These are phyloP conservation scores for Akanthomyces uredinophilus DNA, from an alignment of 2,329 filamentous ascomycete genomes.

Conservation along the genomic window DNA sequence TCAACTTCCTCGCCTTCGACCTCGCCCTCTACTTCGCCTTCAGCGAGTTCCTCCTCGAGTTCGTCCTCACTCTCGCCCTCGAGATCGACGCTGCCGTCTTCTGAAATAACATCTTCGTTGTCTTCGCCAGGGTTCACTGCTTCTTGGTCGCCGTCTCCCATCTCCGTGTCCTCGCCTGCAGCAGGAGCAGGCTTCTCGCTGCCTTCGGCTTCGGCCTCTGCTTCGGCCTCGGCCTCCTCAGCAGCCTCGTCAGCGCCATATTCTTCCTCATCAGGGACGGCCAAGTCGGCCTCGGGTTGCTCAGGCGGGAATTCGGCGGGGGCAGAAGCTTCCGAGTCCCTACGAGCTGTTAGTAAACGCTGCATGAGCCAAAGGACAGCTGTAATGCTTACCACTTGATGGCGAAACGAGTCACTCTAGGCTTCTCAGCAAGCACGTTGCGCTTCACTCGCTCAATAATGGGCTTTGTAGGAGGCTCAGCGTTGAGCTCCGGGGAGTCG, in stretches of 20 bases:
- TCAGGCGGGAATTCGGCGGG: slow-evolving; percentile 95
- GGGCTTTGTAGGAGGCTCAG: slow-evolving; percentile 87
- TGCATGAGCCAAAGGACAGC: background rate
- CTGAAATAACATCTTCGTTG: slow-evolving; percentile 64
- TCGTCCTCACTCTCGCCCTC: slow-evolving; percentile 72
- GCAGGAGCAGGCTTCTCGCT: slow-evolving; percentile 42
- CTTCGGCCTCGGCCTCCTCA: slow-evolving; percentile 58
- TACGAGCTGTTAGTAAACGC: slow-evolving; percentile 32
- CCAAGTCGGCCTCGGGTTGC: slow-evolving; percentile 88
- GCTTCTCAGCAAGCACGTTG: slow-evolving; percentile 94
- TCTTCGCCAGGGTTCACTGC: slow-evolving; percentile 32
- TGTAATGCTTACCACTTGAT: slow-evolving; percentile 80
- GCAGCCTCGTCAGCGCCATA: slow-evolving; percentile 90
- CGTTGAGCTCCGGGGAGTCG: slow-evolving; percentile 80
- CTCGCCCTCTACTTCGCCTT: slow-evolving; percentile 32
- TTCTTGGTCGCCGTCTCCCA: slow-evolving; percentile 62
- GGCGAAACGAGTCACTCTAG: slow-evolving; percentile 91
- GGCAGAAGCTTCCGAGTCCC: slow-evolving; percentile 96
- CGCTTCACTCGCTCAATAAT: slow-evolving; percentile 87
- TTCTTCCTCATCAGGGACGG: slow-evolving; percentile 70
- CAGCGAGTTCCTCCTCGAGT: slow-evolving; percentile 53
- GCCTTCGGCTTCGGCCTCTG: slow-evolving; percentile 45
- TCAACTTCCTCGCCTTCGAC: slow-evolving; percentile 39
- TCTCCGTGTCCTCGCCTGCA: slow-evolving; percentile 64
- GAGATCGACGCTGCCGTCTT: slow-evolving; percentile 73